Evolutionary conservation across 768 basidiomycete species (phyloP).

Genomic region (Auriculariales sp.): DNA sequence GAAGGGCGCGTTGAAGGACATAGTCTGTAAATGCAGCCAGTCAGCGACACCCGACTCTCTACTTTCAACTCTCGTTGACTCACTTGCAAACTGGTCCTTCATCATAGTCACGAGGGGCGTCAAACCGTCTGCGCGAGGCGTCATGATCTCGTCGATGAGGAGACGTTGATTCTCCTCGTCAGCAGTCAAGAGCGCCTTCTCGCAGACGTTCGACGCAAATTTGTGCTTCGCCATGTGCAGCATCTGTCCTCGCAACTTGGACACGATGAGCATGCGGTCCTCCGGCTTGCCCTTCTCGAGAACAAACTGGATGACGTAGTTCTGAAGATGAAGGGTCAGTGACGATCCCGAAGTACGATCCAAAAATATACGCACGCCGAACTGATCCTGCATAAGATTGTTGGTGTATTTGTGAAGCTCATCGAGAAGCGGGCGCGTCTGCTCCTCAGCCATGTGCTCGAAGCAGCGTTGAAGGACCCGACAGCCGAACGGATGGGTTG

Average conservation of each 20-base stretch:
- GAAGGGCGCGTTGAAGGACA: conserved; percentile 68
- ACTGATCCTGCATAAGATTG: conserved; percentile 78
- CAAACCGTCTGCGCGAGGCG: conserved; percentile 44
- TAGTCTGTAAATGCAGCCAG: conserved; percentile 39
- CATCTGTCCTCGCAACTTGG: conserved; percentile 62
- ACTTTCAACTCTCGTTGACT: conserved; percentile 21
- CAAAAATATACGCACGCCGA: conserved; percentile 46
- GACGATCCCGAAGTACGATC: not conserved
- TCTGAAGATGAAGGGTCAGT: conserved; percentile 28
- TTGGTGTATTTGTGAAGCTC: conserved; percentile 63
- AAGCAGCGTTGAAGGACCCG: conserved; percentile 89
- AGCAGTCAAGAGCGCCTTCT: conserved; percentile 68
- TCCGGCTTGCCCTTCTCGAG: conserved; percentile 62
- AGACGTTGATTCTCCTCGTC: conserved; percentile 45
- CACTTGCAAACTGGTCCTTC: conserved; percentile 83
- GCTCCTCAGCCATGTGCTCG: conserved; percentile 60
- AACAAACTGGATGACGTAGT: conserved; percentile 92
- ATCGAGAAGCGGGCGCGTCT: conserved; percentile 58
- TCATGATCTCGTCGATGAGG: conserved; percentile 74
- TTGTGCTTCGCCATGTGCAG: conserved; percentile 73
- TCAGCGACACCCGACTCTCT: not conserved
- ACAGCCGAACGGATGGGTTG: conserved; percentile 86
- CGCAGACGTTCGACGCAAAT: conserved; percentile 92
- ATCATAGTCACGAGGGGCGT: conserved; percentile 57
- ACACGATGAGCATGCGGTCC: conserved; percentile 54